Evolutionary conservation across 1,139 yeast genomes (phyloP).

Genomic region (Debaryomycetaceae sp.): DNA sequence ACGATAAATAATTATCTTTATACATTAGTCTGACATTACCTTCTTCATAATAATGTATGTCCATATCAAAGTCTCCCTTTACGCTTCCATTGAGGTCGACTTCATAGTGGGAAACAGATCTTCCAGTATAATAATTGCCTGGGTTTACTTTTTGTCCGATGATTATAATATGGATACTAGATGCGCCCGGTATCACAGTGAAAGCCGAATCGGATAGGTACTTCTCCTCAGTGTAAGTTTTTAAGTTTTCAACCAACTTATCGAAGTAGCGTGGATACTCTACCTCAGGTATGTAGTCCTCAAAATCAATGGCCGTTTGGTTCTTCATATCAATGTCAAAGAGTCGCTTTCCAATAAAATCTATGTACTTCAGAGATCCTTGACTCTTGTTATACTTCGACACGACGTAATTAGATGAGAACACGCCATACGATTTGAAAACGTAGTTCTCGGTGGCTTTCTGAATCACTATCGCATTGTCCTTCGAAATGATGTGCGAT

Average conservation of each 20-base stretch:
- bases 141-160: constrained; percentile 75
- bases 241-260: constrained; percentile 27
- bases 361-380: constrained; percentile 36
- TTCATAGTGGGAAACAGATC: constrained; percentile 73
- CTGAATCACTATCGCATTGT: constrained; percentile 19
- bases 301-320: constrained; percentile 49
- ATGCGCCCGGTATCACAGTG: constrained; percentile 35
- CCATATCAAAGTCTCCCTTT: constrained; percentile 57
- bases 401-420: constrained; percentile 32
- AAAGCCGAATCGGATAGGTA: constrained; percentile 54
- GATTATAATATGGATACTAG: constrained; percentile 41
- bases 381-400: constrained; percentile 30
- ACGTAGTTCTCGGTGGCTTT: constrained; percentile 28
- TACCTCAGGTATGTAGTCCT: constrained; percentile 26
- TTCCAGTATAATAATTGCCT: constrained; percentile 83
- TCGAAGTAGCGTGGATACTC: constrained; percentile 28
- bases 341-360: constrained; percentile 38
- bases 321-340: constrained; percentile 61
- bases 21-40: constrained; percentile 85
- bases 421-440: constrained; percentile 26
- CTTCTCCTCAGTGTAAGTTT: constrained; percentile 43
- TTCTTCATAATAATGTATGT: constrained; percentile 91
- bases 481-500: constrained; percentile 18
- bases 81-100: constrained; percentile 35
- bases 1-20: constrained; percentile 33